phyloP scores from a whole-genome alignment of 2,329 filamentous ascomycete genomes.

The Aspergillus costaricaensis region DNA sequence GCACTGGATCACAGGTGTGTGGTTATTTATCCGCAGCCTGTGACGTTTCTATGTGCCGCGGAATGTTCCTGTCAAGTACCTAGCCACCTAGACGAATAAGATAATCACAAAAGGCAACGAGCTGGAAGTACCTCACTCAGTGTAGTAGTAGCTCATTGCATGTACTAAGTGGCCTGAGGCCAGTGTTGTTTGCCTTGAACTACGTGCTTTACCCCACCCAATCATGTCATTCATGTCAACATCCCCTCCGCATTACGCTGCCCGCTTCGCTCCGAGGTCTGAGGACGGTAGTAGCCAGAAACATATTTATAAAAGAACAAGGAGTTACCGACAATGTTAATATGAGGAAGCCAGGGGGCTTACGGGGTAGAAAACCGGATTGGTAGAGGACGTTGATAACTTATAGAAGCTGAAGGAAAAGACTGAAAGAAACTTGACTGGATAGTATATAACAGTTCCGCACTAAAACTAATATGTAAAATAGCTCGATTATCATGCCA shows the following conservation, averaged over 20 bases:
- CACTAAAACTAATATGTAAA: too few relatives aligned
- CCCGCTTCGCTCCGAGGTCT: too few relatives aligned
- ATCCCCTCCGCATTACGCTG: not conserved
- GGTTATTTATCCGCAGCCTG: not conserved
- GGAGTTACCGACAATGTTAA: too few relatives aligned
- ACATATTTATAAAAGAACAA: too few relatives aligned
- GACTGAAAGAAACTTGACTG: too few relatives aligned
- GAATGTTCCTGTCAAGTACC: not conserved
- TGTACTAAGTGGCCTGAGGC: not conserved
- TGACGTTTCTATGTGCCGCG: not conserved
- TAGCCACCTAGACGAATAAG: conserved; percentile 2
- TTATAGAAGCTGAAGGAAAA: too few relatives aligned
- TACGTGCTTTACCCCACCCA: not conserved
- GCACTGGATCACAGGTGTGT: not conserved
- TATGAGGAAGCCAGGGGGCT: fast-evolving
- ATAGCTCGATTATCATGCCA: too few relatives aligned
- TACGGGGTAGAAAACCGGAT: too few relatives aligned
- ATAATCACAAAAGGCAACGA: not conserved
- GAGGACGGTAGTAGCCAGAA: too few relatives aligned
- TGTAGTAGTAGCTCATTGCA: too few relatives aligned
- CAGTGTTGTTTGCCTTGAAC: not conserved
- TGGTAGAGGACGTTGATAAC: too few relatives aligned
- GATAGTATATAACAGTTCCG: too few relatives aligned
- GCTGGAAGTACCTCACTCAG: not conserved
- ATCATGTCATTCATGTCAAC: not conserved